Base-by-base conservation (phyloP, 2,329 filamentous ascomycete species). In the Penicillium fuscoglaucum region DNA sequence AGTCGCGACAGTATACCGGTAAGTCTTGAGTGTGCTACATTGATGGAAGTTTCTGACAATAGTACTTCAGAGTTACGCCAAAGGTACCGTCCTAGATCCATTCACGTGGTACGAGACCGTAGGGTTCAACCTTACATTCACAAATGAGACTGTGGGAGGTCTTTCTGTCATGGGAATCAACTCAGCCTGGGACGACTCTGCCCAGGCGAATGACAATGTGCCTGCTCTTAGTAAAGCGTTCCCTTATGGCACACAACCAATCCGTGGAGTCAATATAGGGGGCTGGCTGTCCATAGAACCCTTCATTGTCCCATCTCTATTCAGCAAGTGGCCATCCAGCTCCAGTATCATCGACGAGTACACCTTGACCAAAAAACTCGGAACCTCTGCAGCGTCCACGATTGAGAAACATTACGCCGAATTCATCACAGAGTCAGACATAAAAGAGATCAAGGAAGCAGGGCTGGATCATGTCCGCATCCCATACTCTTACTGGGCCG, bases 391-490 rank as follows among this genome's bases (percentile, higher is more conserved):
- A 5, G 84, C 87, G 3, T 84, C 85, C 3, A 89, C 84, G 0
- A 77, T 98, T n/a, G 95, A 99, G 73, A 83, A 90, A 59, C 95
- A 99, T 75, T 99, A 99, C 76, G 88, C 93, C 1, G 86, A 85
- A 0, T 99, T 96, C 70, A 87, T 98, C 44, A 93, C 85, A 0
- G 91, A 96, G 71, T 80, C 89, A 58, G 92, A 90, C 2, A 96
- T 98, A 73, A 82, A 82, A 56, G 89, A 93, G 41, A 97, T 99
- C 59, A 86, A 87, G 49, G 87, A 86, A 40, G 95, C 95, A 1
- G 95, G 95, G 0, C 85, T 99, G 46, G 95, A 99, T 72, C 95
- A 99, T 72, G 90, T 99, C n/a, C 89, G 95, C 55, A 97, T 99
- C 54, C 92, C 90, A 0, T 98, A 89, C 73, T 91, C 89, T 10